phyloP scores from a whole-genome alignment of 768 basidiomycete species.

The Daedaleopsis sinensis region DNA sequence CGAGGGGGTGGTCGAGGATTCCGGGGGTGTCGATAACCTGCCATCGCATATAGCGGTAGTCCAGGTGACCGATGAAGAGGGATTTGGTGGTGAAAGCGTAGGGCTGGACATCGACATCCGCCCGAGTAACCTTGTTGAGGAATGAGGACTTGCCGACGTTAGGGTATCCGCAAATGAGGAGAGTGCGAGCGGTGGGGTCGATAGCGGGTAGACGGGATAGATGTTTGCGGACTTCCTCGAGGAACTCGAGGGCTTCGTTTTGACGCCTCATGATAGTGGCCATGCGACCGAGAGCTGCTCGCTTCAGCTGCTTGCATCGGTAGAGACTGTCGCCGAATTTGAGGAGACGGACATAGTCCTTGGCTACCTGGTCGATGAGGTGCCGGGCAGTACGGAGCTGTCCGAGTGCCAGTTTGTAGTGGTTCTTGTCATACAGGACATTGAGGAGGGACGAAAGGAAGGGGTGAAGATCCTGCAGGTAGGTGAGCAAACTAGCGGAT shows the following conservation, averaged over 20 bases:
- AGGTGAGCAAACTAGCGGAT: neutral
- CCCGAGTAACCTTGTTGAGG: conserved; percentile 99
- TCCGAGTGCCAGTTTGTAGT: conserved; percentile 98
- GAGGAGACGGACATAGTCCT: conserved; percentile 94
- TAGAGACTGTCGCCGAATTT: conserved; percentile 99
- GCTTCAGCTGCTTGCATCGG: conserved; percentile 98
- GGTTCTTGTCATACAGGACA: conserved; percentile 99
- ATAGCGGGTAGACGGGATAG: conserved; percentile 98
- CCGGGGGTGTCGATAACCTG: conserved; percentile 99
- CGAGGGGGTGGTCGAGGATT: conserved; percentile 94
- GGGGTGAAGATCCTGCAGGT: conserved; percentile 84
- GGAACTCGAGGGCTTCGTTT: conserved; percentile 97
- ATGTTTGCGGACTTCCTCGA: conserved; percentile 99
- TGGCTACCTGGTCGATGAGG: conserved; percentile 95
- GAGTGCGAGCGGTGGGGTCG: conserved; percentile 96
- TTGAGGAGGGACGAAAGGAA: conserved; percentile 96
- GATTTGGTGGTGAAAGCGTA: conserved; percentile 99
- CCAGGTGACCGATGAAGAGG: conserved; percentile 96
- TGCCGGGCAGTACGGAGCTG: conserved; percentile 95
- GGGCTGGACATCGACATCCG: conserved; percentile 98
- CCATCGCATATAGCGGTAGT: conserved; percentile 99
- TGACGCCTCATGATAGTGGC: conserved; percentile 98
- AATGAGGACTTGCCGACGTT: conserved; percentile 99
- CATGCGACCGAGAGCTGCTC: conserved; percentile 98
- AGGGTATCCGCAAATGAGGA: conserved; percentile 97